phyloP scores from a whole-genome alignment of 208 protist species.

The Leishmania tropica region DNA sequence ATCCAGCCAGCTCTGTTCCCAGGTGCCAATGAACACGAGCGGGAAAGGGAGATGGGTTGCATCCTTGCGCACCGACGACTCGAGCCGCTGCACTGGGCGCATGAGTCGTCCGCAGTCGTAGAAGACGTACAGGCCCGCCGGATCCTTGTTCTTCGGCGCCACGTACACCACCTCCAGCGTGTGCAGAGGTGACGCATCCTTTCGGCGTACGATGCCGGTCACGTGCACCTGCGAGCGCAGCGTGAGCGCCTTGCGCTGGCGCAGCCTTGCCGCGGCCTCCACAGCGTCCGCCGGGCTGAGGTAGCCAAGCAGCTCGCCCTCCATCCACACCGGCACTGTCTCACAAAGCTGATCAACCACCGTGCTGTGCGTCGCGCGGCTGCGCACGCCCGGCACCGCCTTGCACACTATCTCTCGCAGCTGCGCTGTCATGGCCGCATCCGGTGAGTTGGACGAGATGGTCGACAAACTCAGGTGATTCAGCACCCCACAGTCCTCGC shows the following conservation, averaged over 20 bases:
- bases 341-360: slow-evolving; percentile 55
- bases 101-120: slow-evolving; percentile 94
- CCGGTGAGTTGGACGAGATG: slow-evolving; percentile 61
- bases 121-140: slow-evolving; percentile 90
- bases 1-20: slow-evolving; percentile 98
- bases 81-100: slow-evolving; percentile 94
- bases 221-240: slow-evolving; percentile 49
- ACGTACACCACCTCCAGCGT: slow-evolving; percentile 86
- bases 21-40: slow-evolving; percentile 94
- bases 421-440: slow-evolving; percentile 27
- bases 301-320: slow-evolving; percentile 92
- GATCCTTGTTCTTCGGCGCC: slow-evolving; percentile 67
- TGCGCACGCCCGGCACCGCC: slow-evolving; percentile 60
- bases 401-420: slow-evolving; percentile 44
- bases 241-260: slow-evolving; percentile 55
- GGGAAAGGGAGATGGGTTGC: slow-evolving; percentile 59
- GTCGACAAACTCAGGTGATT: slow-evolving; percentile 97
- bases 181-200: slow-evolving; percentile 54
- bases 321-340: slow-evolving; percentile 92
- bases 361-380: slow-evolving; percentile 19
- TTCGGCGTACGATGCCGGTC: slow-evolving; percentile 65
- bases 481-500: slow-evolving; percentile 99
- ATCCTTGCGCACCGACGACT: slow-evolving; percentile 46
- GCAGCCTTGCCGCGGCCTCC: slow-evolving; percentile 43
- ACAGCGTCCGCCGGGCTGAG: slow-evolving; percentile 57